Evolutionary conservation across 2,329 filamentous ascomycete genomes (phyloP), one percentile per base, ranked within the genome.

Genomic region (Clonostachys rosea): DNA sequence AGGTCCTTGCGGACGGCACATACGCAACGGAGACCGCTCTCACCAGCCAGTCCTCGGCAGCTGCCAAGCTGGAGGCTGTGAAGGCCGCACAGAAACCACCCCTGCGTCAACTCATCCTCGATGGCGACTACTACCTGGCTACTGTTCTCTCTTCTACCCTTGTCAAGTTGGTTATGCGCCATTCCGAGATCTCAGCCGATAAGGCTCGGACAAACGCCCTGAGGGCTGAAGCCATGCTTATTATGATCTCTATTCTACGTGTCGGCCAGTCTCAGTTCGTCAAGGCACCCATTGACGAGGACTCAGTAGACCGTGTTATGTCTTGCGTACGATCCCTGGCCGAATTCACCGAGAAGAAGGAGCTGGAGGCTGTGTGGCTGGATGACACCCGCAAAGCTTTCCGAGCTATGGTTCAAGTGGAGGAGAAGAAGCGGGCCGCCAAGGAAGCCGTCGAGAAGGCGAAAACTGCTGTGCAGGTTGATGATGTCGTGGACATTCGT

Each of bases 221-320:
- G 24, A 87, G 90, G 44, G 94, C 94, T 5, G 94, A 99, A 68
- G 94, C 94, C 41, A 99, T 99, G 94, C 79, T 99, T 46, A 97
- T 99, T 64, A 96, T 97, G 91, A 96, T 99, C 58, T 97, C 94
- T 6, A 95, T 99, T 56, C 90, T 99, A 55, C 91, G 94, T 44
- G 94, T 96, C 50, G 94, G 94, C 39, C 94, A 99, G 69, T 97
- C 92, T n/a, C 90, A 96, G 54, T 99, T 99, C 57, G 94, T 95
- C 62, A 97, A 97, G 74, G 87, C 90, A 2, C 89, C 91, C 3
- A 97, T 99, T 54, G 94, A 99, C 52, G 94, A 99, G 65, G 94
- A 99, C 65, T 96, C 94, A 0, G 82, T 97, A n/a, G 94, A 99
- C 66, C 86, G 94, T 58, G 92, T 99, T 65, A 97, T 99, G 94